A percentile compares a stretch with the other conserved stretches of the same genome.
Evolutionary conservation across 805 yeast genomes (phyloP).

Genomic region (Wickerhamomyces xylosicus): DNA sequence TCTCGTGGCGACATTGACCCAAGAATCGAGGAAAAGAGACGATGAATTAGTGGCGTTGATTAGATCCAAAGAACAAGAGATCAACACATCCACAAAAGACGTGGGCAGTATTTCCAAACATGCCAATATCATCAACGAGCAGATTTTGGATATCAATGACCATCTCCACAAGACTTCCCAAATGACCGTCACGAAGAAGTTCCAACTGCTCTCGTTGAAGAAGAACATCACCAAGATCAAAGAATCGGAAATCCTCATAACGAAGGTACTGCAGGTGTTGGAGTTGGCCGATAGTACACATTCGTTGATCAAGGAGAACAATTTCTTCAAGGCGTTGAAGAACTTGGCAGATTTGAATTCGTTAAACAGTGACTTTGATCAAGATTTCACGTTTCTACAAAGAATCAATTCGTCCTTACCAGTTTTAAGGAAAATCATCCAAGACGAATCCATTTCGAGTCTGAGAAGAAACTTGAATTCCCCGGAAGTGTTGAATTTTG

Average conservation of each 20-base stretch:
- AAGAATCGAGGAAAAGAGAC: conserved; percentile 49
- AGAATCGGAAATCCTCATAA: conserved; percentile 61
- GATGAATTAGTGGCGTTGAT: conserved; percentile 52
- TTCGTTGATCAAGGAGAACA: conserved; percentile 62
- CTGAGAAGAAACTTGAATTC: conserved; percentile 55
- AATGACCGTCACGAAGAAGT: conserved; percentile 54
- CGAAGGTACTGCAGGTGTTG: conserved; percentile 67
- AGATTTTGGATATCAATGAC: conserved; percentile 44
- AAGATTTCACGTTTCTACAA: conserved; percentile 63
- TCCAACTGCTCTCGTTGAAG: conserved; percentile 45
- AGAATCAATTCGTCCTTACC: conserved; percentile 73
- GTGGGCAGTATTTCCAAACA: conserved; percentile 51
- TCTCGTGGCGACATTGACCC: conserved; percentile 44
- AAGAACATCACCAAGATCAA: conserved; percentile 57
- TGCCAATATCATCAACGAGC: conserved; percentile 46
- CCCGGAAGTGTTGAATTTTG: conserved; percentile 27
- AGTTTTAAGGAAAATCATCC: conserved; percentile 57
- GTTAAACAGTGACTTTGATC: conserved; percentile 60
- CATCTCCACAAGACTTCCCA: conserved; percentile 55
- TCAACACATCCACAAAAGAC: conserved; percentile 47
- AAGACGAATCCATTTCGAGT: conserved; percentile 61
- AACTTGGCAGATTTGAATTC: conserved; percentile 65
- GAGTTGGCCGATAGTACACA: conserved; percentile 82
- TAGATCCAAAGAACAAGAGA: conserved; percentile 46
- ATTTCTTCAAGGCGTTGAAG: conserved; percentile 80